Evolutionary conservation across 164 flowering plant species (phyloP), one percentile per base, ranked within the genome.

Genomic region (Annona cherimola): DNA sequence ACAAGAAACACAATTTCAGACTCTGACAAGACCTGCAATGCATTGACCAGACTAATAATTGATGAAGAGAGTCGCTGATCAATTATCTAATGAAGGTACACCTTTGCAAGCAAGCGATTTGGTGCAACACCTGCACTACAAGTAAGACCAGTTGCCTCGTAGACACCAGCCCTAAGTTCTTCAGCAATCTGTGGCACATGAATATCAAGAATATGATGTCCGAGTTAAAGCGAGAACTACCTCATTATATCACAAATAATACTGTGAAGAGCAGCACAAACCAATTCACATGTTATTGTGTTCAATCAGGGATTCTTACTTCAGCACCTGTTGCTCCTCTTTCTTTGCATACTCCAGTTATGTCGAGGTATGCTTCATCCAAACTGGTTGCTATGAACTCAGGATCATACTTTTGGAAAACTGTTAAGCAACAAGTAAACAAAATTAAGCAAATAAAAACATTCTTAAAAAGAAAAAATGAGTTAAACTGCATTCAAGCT

Each of bases 41-140:
- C 57, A 9, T 12, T 11, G 57, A 50, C 18, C 14, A 9, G 14
- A 50, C 5, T 4, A 45, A 45, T 45, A 45, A 8, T 45, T 45
- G 50, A 45, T 4, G 9, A 45, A 45, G 6, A 45, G 50, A 45
- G 57, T 50, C 57, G 5, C 14, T 16, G 14, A 50, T 16, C 57
- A 50, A 9, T 11, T 9, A 16, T 50, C 57, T 41, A 45, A 46
- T 45, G 26, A 67, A 20, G 26, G 61, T 64, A n/a, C 70, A 93
- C 99, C 98, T 95, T 95, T 64, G 98, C 98, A 82, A 95, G 96
- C 79, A 95, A 77, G 73, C 94, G 91, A 74, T 95, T 95, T 74
- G 99, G 93, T 40, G 87, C 99, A 35, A 95, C 93, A 72, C 99
- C 99, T 73, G 96, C 98, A 85, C 99, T 95, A 78, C 99, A 95